Base-by-base conservation (phyloP, 139 green algal species). In the Pseudopediastrum boryanum region DNA sequence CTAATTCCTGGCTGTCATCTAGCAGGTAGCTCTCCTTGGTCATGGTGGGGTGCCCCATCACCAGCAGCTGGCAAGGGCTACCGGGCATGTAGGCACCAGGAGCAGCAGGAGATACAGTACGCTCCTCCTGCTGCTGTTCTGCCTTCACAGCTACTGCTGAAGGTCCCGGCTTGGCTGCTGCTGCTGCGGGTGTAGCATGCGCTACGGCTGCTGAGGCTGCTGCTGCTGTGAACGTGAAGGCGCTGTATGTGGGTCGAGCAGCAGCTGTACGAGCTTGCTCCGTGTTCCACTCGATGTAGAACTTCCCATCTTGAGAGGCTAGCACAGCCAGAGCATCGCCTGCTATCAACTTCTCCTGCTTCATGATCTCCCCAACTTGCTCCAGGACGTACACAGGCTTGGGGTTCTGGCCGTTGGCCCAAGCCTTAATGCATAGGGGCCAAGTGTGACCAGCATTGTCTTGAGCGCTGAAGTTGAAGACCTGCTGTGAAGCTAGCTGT, bases 381-480 rank as follows among this genome's bases (percentile, higher is more conserved):
- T 95, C 90, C 83, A 95, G 73, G 65, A 95, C 91, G 48, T 92
- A 95, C 65, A 95, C 91, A 0, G 90, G 89, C 42, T 90, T 88
- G 65, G 89, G 84, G 80, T 93, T 91, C 33, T 68, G 73, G 44
- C 91, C 91, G 62, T 95, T 95, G 44, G 90, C 85, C 91, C 91
- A 95, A 7, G 87, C 90, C 78, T 85, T 87, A 29, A 85, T 75
- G 31, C 79, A 73, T 36, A 82, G 64, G 8, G 76, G 76, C 76
- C 76, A 82, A 12, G 48, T 42, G 8, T 33, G 19, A 2, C 67
- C 67, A 12, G 52, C 19, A 0, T 41, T 43, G 41, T 77, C 77
- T 1, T 36, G 39, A 3, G 66, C 79, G 21, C 29, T 33, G 7
- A 84, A 31, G 51, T 58, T 50, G 46, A 80, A 72, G 29, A 13